These are phyloP conservation scores for Litchi chinensis DNA, from an alignment of 345 rosid genomes.

Conservation along the genomic window DNA sequence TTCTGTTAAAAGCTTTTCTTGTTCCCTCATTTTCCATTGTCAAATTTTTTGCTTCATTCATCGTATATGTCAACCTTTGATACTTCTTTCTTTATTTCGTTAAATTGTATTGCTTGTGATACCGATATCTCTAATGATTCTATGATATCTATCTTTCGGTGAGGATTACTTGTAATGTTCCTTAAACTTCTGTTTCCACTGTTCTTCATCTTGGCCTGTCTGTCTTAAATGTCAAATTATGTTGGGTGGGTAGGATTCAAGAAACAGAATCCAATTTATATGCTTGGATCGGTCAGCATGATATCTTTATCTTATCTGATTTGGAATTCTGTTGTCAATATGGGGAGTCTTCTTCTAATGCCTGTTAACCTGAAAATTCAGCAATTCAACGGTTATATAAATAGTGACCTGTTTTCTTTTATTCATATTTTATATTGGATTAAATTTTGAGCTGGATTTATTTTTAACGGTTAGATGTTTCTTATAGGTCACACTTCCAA, in stretches of 20 bases:
- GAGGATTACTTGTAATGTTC: neutral
- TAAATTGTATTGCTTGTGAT: neutral
- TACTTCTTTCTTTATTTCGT: neutral
- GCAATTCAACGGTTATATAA: neutral
- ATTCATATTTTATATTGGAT: neutral
- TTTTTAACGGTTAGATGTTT: constrained; percentile 5
- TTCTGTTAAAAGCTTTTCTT: neutral
- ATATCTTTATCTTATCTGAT: neutral
- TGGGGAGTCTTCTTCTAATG: neutral
- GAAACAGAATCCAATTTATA: neutral
- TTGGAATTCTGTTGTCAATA: neutral
- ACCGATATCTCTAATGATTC: neutral
- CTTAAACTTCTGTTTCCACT: neutral
- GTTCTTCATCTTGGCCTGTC: neutral
- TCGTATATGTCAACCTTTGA: neutral
- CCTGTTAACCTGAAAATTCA: neutral
- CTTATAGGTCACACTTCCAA: constrained; percentile 73
- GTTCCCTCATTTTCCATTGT: neutral
- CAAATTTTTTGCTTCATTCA: neutral
- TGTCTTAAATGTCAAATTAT: neutral
- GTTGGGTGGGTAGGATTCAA: neutral
- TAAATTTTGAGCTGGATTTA: neutral
- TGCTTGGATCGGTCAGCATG: neutral
- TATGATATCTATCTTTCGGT: neutral
- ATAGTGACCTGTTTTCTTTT: neutral